Base-by-base conservation (phyloP, 108 stramenopile genomes). In the Pseudonitzschia pungens region DNA sequence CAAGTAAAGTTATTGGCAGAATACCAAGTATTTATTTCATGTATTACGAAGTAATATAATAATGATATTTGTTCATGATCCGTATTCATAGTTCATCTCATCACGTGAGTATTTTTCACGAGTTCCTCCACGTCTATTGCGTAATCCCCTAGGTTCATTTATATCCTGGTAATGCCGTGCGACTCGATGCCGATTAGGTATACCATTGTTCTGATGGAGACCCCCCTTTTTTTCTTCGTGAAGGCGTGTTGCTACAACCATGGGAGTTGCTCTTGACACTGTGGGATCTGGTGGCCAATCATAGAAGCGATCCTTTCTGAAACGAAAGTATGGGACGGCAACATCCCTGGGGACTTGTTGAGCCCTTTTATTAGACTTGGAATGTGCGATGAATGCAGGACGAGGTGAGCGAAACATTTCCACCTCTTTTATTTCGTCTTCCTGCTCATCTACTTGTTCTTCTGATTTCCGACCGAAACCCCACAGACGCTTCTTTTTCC, bases 231-330 rank as follows among this genome's bases (percentile, higher is more conserved):
- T 32, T 6, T 45, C 66, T 3, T 42, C 55, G 55, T 33, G 33
- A 20, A 40, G 20, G n/a, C 60, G 43, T 21, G 66, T 48, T 48
- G 44, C 54, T 6, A 48, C 32, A 21, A 65, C 18, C 63, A 84
- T 66, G 2, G 85, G 85, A 6, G 83, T 84, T 4, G 83, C 86
- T 42, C 81, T 33, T 9, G 86, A 82, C 0, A 84, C 86, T 0
- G 86, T 81, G 7, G 83, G 86, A 64, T 87, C 86, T 27, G 86
- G 86, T 22, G 86, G 86, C 86, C 86, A 87, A 53, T 87, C 86
- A 48, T 72, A 87, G 45, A 87, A 87, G 11, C 86, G 74, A 40
- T 87, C 83, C 48, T 84, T 87, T 28, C 80, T 72, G 51, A 84
- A 76, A 28, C 81, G 73, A 44, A 70, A 81, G 45, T 87, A 87